Percentiles rank a stretch among this genome's conserved stretches.
Conservation (phyloP, 1,284 basidiomycete genomes). For the Cryptococcus hybrid region DNA sequence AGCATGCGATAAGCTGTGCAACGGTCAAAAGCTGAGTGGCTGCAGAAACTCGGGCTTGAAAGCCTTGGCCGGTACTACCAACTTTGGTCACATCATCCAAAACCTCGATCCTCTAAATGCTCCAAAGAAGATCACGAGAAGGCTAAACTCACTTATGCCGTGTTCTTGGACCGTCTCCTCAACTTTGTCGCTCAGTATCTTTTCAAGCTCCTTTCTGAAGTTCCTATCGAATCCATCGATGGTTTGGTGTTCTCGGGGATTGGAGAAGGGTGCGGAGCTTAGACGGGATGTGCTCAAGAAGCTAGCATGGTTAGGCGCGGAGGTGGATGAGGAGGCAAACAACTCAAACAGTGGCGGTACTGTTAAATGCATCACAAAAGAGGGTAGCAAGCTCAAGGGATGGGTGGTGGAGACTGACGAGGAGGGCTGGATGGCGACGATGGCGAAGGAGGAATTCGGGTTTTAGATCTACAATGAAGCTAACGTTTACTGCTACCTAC, state of each 20-base stretch:
- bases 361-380: constrained; percentile 46
- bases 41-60: constrained; percentile 60
- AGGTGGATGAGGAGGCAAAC: constrained; percentile 54
- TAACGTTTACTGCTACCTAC: too few species aligned
- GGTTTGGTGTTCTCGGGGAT: constrained; percentile 83
- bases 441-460: constrained; percentile 37
- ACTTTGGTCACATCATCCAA: constrained; percentile 64
- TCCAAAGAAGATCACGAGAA: constrained; percentile 33
- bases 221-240: constrained; percentile 56
- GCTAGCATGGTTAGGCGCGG: constrained; percentile 63
- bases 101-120: constrained; percentile 37
- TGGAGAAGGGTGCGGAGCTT: constrained; percentile 62
- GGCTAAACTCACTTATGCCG: constrained; percentile 63
- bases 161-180: constrained; percentile 72
- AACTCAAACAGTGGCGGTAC: constrained; percentile 27
- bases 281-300: constrained; percentile 59
- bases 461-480: constrained; percentile 15
- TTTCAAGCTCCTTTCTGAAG: constrained; percentile 60
- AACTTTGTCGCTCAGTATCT: constrained; percentile 71
- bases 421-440: constrained; percentile 47
- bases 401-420: constrained; percentile 57
- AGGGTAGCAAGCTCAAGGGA: constrained; percentile 43
- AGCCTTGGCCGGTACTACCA: constrained; percentile 70
- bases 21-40: not conserved
- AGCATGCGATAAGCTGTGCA: not conserved